Percentiles rank a stretch among this genome's conserved stretches.
phyloP scores from a whole-genome alignment of 495 filamentous ascomycete species.

The Cryomyces antarcticus region DNA sequence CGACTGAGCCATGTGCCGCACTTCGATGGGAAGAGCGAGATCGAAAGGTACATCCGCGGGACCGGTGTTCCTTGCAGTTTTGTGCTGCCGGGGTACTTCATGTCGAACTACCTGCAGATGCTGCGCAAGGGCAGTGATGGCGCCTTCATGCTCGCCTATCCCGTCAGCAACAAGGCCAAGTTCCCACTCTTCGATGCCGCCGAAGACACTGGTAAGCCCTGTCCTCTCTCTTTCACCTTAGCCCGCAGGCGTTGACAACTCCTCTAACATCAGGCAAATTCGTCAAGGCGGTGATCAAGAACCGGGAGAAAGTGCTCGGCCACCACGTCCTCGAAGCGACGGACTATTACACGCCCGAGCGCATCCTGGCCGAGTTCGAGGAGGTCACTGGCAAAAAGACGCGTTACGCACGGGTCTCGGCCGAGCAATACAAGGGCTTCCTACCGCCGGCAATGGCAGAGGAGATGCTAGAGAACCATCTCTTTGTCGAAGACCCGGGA shows the following conservation, averaged over 20 bases:
- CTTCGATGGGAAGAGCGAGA: conserved; percentile 4
- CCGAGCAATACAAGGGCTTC: conserved; percentile 26
- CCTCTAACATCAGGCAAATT: conserved; percentile 20
- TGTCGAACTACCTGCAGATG: conserved; percentile 25
- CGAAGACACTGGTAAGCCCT: conserved; percentile 19
- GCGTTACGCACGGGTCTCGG: conserved; percentile 20
- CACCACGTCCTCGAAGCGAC: conserved; percentile 26
- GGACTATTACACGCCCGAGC: conserved; percentile 26
- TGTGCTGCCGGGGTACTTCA: conserved; percentile 37
- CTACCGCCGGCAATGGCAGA: conserved; percentile 23
- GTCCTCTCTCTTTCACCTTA: too few species aligned
- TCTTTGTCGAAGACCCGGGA: conserved; percentile 8
- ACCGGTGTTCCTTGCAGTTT: conserved; percentile 30
- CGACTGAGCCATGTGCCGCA: neutral
- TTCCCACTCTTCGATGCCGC: conserved; percentile 33
- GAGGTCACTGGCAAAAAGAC: conserved; percentile 27
- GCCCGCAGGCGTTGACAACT: conserved; percentile 2
- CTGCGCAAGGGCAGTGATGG: conserved; percentile 13
- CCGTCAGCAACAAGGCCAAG: conserved; percentile 19
- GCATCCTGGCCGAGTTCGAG: conserved; percentile 29
- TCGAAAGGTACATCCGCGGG: conserved; percentile 28
- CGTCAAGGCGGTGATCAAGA: conserved; percentile 28
- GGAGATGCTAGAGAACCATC: conserved; percentile 34
- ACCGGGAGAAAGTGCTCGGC: conserved; percentile 21
- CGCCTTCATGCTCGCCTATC: conserved; percentile 23